Percentiles rank a stretch among this genome's conserved stretches.
phyloP scores from a whole-genome alignment of 805 yeast genomes.

The Torulaspora maleeae region DNA sequence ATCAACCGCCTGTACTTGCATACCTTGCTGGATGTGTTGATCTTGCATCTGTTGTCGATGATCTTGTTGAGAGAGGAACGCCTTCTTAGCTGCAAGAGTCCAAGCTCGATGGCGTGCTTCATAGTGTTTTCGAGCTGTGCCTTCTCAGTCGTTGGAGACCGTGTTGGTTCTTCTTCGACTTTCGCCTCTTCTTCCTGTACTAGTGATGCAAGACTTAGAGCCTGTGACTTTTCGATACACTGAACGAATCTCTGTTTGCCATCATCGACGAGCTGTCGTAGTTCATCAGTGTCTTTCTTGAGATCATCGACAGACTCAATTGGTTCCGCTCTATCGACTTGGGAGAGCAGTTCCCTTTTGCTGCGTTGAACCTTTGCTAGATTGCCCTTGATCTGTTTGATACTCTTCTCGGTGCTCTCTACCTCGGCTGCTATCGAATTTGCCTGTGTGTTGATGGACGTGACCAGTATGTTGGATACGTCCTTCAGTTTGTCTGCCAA shows the following conservation, averaged over 20 bases:
- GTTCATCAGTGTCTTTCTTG: constrained; percentile 14
- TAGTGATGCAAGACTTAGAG: constrained; percentile 51
- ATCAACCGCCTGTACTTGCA: constrained; percentile 76
- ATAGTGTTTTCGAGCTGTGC: constrained; percentile 18
- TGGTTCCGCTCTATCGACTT: constrained; percentile 8
- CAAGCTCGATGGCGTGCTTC: constrained; percentile 40
- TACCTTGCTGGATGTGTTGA: constrained; percentile 52
- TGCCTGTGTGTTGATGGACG: constrained; percentile 17
- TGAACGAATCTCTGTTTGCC: constrained; percentile 17
- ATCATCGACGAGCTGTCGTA: constrained; percentile 7
- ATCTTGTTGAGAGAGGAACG: constrained; percentile 43
- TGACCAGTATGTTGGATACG: constrained; percentile 11
- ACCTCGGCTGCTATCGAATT: constrained; percentile 16
- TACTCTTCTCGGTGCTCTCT: constrained; percentile 12
- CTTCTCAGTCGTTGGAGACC: constrained; percentile 12
- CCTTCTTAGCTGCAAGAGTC: constrained; percentile 51
- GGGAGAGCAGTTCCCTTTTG: constrained; percentile 13
- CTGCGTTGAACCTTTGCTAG: constrained; percentile 9
- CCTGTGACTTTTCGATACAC: constrained; percentile 60
- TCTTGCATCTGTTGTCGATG: constrained; percentile 44
- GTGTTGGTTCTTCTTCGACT: constrained; percentile 10
- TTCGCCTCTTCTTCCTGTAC: constrained; percentile 51
- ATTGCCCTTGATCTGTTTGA: constrained; percentile 11
- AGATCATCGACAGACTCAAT: constrained; percentile 11
- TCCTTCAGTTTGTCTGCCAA: constrained; percentile 11